Percentiles rank a stretch among this genome's conserved stretches.
These are phyloP conservation scores for Phytophthora agathidicida DNA, from an alignment of 352 stramenopile species.

Conservation along the genomic window DNA sequence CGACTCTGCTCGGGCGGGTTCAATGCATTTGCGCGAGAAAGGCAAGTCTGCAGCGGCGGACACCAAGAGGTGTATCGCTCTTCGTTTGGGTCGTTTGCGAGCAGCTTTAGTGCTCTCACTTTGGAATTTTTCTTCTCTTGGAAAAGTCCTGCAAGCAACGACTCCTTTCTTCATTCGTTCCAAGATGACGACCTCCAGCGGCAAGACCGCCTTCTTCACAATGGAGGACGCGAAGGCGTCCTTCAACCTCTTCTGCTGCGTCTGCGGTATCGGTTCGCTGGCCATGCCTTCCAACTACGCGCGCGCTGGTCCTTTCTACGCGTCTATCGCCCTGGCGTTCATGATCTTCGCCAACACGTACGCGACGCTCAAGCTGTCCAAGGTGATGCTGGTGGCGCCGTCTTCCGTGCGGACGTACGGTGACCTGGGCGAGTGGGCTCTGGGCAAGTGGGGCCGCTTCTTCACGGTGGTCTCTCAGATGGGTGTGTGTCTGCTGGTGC, in stretches of 20 bases:
- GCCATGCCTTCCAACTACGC: slow-evolving; percentile 56
- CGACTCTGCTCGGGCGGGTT: slow-evolving; percentile 19
- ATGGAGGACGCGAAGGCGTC: slow-evolving; percentile 50
- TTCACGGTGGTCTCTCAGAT: slow-evolving; percentile 48
- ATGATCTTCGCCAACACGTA: slow-evolving; percentile 63
- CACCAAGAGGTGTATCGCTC: neutral
- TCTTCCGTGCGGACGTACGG: slow-evolving; percentile 50
- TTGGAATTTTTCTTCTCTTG: slow-evolving; percentile 28
- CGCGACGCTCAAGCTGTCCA: slow-evolving; percentile 47
- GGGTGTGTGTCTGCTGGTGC: slow-evolving; percentile 41
- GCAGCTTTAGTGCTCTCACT: slow-evolving; percentile 35
- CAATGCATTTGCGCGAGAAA: slow-evolving; percentile 9
- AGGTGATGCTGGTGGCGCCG: slow-evolving; percentile 49
- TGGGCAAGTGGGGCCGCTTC: slow-evolving; percentile 47
- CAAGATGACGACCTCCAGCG: slow-evolving; percentile 42
- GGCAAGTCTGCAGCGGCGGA: slow-evolving; percentile 28
- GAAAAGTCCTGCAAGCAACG: slow-evolving; percentile 27
- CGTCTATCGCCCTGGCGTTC: slow-evolving; percentile 46
- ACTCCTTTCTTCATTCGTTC: slow-evolving; percentile 22
- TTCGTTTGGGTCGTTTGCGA: neutral
- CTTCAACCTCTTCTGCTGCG: slow-evolving; percentile 47
- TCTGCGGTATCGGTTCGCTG: slow-evolving; percentile 53
- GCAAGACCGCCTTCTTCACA: too few species aligned
- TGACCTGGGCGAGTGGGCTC: slow-evolving; percentile 39
- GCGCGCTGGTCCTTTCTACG: slow-evolving; percentile 41